Evolutionary conservation across 2,329 filamentous ascomycete species (phyloP).

Genomic region (Alternaria angustiovoidea): DNA sequence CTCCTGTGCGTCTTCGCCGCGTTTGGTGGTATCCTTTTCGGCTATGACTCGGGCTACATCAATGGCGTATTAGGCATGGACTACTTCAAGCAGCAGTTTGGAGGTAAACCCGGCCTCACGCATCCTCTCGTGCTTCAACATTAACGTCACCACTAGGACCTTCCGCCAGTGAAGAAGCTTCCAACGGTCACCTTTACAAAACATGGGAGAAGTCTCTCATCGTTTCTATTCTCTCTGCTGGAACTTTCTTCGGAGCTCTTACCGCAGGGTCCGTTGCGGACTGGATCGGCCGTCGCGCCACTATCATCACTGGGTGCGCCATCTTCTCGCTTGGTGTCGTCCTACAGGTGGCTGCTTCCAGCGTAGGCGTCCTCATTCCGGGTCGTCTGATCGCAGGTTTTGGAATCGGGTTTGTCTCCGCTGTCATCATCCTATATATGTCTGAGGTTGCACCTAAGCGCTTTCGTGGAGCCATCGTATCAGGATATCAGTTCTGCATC

Average conservation of each 20-base stretch:
- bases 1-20: slow-evolving; percentile 57
- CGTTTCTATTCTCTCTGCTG: slow-evolving; percentile 82
- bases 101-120: slow-evolving; percentile 47
- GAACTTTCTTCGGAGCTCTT: slow-evolving; percentile 80
- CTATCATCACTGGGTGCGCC: slow-evolving; percentile 54
- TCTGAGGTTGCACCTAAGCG: slow-evolving; percentile 77
- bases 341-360: slow-evolving; percentile 48
- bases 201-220: slow-evolving; percentile 71
- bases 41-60: slow-evolving; percentile 81
- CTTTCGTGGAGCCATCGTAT: slow-evolving; percentile 79
- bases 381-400: slow-evolving; percentile 52
- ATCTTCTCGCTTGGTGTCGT: slow-evolving; percentile 51
- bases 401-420: slow-evolving; percentile 51
- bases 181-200: slow-evolving; percentile 42
- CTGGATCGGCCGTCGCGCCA: slow-evolving; percentile 72
- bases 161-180: slow-evolving; percentile 62
- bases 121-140: background rate
- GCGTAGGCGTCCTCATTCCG: slow-evolving; percentile 45
- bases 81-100: slow-evolving; percentile 48
- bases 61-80: slow-evolving; percentile 65
- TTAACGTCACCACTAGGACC: slow-evolving; percentile 58
- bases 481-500: slow-evolving; percentile 82
- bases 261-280: slow-evolving; percentile 74
- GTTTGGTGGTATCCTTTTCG: slow-evolving; percentile 74
- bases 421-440: slow-evolving; percentile 73